A percentile compares a stretch with the other conserved stretches of the same genome.
Conservation (phyloP, 2,329 filamentous ascomycete genomes). For the Fusarium marasasianum region DNA sequence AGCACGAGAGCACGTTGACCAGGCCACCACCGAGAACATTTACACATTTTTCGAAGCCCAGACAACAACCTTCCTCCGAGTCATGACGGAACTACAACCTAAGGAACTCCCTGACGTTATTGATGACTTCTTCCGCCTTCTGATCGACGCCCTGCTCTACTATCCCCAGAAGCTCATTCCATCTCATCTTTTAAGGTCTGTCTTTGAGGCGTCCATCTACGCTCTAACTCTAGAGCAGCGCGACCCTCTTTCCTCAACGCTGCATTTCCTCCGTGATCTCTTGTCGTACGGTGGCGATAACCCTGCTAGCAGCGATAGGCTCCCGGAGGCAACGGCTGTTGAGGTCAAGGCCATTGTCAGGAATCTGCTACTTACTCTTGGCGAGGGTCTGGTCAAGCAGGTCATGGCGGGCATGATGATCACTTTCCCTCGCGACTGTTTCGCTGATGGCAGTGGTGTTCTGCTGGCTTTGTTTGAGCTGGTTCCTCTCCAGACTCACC, state of each 20-base stretch:
- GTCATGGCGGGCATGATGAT: constrained; percentile 99
- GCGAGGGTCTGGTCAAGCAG: constrained; percentile 84
- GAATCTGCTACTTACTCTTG: constrained; percentile 73
- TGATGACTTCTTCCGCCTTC: constrained; percentile 94
- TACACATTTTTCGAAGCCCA: constrained; percentile 96
- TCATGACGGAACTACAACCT: constrained; percentile 83
- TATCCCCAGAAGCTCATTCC: constrained; percentile 86
- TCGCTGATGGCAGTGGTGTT: constrained; percentile 93
- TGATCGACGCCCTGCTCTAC: constrained; percentile 91
- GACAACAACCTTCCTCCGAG: constrained; percentile 86
- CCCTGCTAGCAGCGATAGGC: constrained; percentile 68
- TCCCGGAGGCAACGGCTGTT: constrained; percentile 67
- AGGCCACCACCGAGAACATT: constrained; percentile 84
- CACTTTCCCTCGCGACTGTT: constrained; percentile 94
- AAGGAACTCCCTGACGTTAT: constrained; percentile 84
- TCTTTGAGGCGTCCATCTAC: constrained; percentile 87
- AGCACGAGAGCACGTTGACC: constrained; percentile 84
- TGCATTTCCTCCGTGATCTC: constrained; percentile 93
- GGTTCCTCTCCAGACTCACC: constrained; percentile 78
- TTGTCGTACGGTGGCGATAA: constrained; percentile 87
- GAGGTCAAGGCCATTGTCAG: constrained; percentile 80
- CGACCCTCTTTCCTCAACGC: constrained; percentile 87
- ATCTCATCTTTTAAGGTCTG: constrained; percentile 80
- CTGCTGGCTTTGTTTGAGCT: constrained; percentile 89
- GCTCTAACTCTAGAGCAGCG: constrained; percentile 89